phyloP scores from a whole-genome alignment of 768 basidiomycete species.

The Mycena belliarum region DNA sequence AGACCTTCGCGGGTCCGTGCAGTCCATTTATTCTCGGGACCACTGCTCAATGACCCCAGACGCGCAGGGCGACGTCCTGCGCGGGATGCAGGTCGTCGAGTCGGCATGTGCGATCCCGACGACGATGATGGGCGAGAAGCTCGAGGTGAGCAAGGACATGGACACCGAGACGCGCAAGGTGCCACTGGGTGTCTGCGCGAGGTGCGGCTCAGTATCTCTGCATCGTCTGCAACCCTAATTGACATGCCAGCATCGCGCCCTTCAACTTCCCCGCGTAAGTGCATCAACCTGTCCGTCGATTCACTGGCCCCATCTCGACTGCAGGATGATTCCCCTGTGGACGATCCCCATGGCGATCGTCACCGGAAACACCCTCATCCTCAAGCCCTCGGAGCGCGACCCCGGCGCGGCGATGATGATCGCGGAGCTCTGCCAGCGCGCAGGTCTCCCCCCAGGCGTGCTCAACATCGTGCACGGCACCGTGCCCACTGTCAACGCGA shows the following conservation, averaged over 20 bases:
- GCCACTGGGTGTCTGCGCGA: constrained; percentile 85
- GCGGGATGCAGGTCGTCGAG: constrained; percentile 90
- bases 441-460: constrained; percentile 85
- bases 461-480: constrained; percentile 92
- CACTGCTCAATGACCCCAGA: constrained; percentile 45
- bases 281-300: no score
- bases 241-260: constrained; percentile 64
- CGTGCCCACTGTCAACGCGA: constrained; percentile 87
- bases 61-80: constrained; percentile 92
- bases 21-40: not conserved
- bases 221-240: not conserved
- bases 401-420: constrained; percentile 98
- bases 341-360: constrained; percentile 86
- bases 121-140: constrained; percentile 83
- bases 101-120: constrained; percentile 80
- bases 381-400: constrained; percentile 96
- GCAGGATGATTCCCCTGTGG: constrained; percentile 96
- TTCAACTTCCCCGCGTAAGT: constrained; percentile 89
- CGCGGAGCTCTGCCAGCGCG: constrained; percentile 88
- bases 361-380: constrained; percentile 90
- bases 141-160: constrained; percentile 97
- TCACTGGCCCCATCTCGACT: not conserved
- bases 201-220: not conserved
- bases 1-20: constrained; percentile 74
- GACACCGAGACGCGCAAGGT: constrained; percentile 86